phyloP scores from a whole-genome alignment of 768 basidiomycete species.

The Xerocomus brunneocitrinus region DNA sequence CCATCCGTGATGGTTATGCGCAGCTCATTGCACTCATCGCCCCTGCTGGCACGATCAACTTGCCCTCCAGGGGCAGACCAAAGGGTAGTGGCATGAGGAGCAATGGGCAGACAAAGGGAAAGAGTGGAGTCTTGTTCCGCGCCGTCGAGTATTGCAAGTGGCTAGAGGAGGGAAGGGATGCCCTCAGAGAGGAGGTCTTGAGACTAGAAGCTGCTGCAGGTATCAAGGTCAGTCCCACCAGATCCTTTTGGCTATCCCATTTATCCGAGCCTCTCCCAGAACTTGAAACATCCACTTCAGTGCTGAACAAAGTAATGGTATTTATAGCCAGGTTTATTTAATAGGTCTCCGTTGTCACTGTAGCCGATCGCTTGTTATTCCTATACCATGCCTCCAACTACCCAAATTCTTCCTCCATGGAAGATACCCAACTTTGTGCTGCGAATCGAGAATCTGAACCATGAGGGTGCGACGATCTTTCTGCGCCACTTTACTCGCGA shows the following conservation, averaged over 20 bases:
- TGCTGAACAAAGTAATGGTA: constrained; percentile 7
- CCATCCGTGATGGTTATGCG: constrained; percentile 86
- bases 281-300: neutral
- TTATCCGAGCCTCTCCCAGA: neutral
- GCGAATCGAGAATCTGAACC: constrained; percentile 53
- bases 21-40: constrained; percentile 79
- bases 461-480: constrained; percentile 56
- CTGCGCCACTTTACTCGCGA: constrained; percentile 44
- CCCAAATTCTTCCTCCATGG: constrained; percentile 35
- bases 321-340: neutral
- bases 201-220: constrained; percentile 66
- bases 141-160: constrained; percentile 82
- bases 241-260: neutral
- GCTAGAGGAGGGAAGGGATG: constrained; percentile 79
- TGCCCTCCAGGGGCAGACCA: constrained; percentile 75
- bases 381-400: constrained; percentile 22
- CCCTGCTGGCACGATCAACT: constrained; percentile 69
- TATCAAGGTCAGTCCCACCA: constrained; percentile 30
- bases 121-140: constrained; percentile 84
- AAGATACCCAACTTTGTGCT: constrained; percentile 54
- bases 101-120: constrained; percentile 74
- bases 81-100: constrained; percentile 68
- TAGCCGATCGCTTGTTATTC: constrained; percentile 1
- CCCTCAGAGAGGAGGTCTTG: constrained; percentile 62
- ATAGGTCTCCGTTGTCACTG: neutral